These are phyloP conservation scores for Musa itinerans DNA, from an alignment of 176 grass and related monocot species.

Conservation along the genomic window DNA sequence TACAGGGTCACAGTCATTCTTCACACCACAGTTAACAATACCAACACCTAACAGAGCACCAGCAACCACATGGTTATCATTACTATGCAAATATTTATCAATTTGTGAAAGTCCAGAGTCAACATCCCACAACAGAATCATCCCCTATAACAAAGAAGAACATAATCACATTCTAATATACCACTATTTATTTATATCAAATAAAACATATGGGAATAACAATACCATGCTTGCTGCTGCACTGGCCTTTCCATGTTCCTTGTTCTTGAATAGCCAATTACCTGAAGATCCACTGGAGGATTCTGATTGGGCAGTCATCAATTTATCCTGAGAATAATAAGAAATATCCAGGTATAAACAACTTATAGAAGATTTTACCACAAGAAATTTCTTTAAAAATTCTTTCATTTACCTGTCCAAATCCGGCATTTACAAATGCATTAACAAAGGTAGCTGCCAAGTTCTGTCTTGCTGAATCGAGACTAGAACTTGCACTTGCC, in stretches of 20 bases:
- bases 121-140: constrained; percentile 96
- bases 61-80: constrained; percentile 83
- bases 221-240: constrained; percentile 89
- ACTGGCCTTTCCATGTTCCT: constrained; percentile 93
- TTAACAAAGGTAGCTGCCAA: constrained; percentile 94
- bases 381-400: neutral
- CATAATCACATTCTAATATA: neutral
- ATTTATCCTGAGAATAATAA: constrained; percentile 66
- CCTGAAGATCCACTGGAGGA: constrained; percentile 73
- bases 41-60: constrained; percentile 95
- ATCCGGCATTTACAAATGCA: constrained; percentile 98
- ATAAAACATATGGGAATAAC: neutral
- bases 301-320: constrained; percentile 84
- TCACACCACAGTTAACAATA: constrained; percentile 79
- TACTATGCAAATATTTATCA: constrained; percentile 90
- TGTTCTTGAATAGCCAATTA: constrained; percentile 96
- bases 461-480: constrained; percentile 98
- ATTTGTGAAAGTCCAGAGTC: constrained; percentile 82
- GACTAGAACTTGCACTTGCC: constrained; percentile 73
- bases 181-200: neutral
- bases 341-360: neutral
- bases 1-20: constrained; percentile 96
- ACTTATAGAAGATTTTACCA: neutral
- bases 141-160: constrained; percentile 43
- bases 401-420: constrained; percentile 64